These are phyloP conservation scores for Dioszegia aurantiaca DNA, from an alignment of 768 basidiomycete genomes.

Conservation along the genomic window DNA sequence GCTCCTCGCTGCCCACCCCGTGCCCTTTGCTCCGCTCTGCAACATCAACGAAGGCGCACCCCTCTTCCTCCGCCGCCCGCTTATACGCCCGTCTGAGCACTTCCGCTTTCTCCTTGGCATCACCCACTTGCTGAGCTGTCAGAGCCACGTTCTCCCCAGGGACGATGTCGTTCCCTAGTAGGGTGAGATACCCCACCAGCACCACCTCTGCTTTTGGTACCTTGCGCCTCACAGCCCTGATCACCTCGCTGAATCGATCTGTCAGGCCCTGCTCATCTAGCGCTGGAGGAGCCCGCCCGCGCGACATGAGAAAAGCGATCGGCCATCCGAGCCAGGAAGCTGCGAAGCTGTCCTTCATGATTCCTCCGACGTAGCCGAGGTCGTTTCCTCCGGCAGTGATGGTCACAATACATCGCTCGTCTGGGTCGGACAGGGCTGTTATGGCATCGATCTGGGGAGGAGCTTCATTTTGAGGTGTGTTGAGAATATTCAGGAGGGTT, in stretches of 20 bases:
- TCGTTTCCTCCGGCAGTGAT: conserved; percentile 14
- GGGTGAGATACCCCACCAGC: conserved; percentile 11
- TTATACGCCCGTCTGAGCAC: not conserved
- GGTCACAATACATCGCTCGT: not conserved
- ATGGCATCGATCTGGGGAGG: conserved; percentile 12
- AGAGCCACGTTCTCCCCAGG: not conserved
- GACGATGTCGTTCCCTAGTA: not conserved
- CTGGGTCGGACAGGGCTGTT: not conserved
- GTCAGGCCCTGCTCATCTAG: conserved; percentile 2
- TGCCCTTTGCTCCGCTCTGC: conserved; percentile 4
- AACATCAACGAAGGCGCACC: conserved; percentile 6
- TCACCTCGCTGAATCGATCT: conserved; percentile 2
- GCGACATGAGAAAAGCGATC: not conserved
- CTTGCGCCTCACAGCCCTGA: not conserved
- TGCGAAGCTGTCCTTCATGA: conserved; percentile 6
- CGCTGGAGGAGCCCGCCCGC: not conserved
- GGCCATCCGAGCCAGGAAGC: conserved; percentile 4
- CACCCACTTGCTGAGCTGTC: not conserved
- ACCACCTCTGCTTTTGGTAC: conserved; percentile 1
- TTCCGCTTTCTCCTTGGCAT: not conserved
- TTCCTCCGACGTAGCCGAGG: conserved; percentile 8
- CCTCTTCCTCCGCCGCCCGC: not conserved
- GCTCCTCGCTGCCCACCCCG: conserved; percentile 3
- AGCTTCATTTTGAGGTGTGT: conserved; percentile 1
- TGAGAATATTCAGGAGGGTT: conserved; percentile 10